These are phyloP conservation scores for Cyberlindnera galapagoensis DNA, from an alignment of 805 yeast species.

Conservation along the genomic window DNA sequence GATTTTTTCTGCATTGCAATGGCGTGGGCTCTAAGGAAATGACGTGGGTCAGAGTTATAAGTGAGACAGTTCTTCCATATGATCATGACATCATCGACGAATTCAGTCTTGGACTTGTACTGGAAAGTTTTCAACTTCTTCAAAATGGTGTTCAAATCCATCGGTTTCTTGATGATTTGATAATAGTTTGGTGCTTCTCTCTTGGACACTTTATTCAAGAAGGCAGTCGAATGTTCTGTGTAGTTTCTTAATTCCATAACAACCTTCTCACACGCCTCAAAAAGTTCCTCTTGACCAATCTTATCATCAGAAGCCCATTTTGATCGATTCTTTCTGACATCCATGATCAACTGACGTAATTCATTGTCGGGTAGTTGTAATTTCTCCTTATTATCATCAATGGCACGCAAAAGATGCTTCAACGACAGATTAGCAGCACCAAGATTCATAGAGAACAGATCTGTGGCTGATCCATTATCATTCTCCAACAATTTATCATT, in stretches of 20 bases:
- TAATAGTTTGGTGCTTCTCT: conserved; percentile 98
- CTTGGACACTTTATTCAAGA: conserved; percentile 90
- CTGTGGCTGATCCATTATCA: conserved; percentile 20
- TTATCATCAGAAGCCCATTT: conserved; percentile 97
- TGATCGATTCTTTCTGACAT: conserved; percentile 89
- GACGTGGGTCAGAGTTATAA: conserved; percentile 92
- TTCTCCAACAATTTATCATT: conserved; percentile 59
- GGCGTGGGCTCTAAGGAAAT: conserved; percentile 86
- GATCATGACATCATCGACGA: conserved; percentile 91
- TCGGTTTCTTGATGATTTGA: conserved; percentile 82
- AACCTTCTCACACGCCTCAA: conserved; percentile 96
- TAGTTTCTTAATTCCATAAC: conserved; percentile 82
- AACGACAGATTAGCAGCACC: conserved; percentile 76
- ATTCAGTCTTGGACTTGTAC: conserved; percentile 77
- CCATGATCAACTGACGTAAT: conserved; percentile 77
- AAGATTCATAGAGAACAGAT: conserved; percentile 34
- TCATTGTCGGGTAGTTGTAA: conserved; percentile 74
- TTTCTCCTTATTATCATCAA: conserved; percentile 75
- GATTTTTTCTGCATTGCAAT: conserved; percentile 94
- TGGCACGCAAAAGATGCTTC: conserved; percentile 71
- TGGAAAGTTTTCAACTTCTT: conserved; percentile 80
- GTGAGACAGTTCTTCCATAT: conserved; percentile 94
- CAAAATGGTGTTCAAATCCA: conserved; percentile 94
- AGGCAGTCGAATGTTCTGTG: conserved; percentile 96
- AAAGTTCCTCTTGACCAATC: conserved; percentile 95